phyloP scores from a whole-genome alignment of 441 rosid species.

The Manihot esculenta region DNA sequence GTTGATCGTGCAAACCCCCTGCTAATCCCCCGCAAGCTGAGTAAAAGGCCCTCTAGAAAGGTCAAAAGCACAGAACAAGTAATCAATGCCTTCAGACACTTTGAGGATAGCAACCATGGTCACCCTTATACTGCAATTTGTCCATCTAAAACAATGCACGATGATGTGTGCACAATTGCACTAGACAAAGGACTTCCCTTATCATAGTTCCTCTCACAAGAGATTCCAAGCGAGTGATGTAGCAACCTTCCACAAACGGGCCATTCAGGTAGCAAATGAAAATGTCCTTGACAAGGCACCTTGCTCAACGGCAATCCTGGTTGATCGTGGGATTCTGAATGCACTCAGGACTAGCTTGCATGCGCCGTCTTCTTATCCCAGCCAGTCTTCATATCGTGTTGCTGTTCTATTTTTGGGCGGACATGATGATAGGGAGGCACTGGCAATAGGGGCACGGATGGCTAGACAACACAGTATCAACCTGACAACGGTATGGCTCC shows the following conservation, averaged over 20 bases:
- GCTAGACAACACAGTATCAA: slow-evolving; percentile 15
- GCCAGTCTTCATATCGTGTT: slow-evolving; percentile 10
- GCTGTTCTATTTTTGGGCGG: slow-evolving; percentile 42
- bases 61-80: slow-evolving; percentile 24
- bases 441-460: slow-evolving; percentile 34
- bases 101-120: background rate
- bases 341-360: slow-evolving; percentile 21
- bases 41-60: background rate
- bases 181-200: slow-evolving; percentile 27
- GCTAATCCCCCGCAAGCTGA: slow-evolving; percentile 22
- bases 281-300: slow-evolving; percentile 28
- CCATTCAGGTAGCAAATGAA: slow-evolving; percentile 20
- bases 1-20: slow-evolving; percentile 33
- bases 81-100: slow-evolving; percentile 29
- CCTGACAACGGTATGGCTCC: slow-evolving; percentile 33
- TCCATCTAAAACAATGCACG: slow-evolving; percentile 34
- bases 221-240: slow-evolving; percentile 30
- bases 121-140: slow-evolving; percentile 29
- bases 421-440: slow-evolving; percentile 47
- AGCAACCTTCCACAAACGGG: slow-evolving; percentile 19
- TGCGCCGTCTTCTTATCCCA: slow-evolving; percentile 4
- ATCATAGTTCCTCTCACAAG: slow-evolving; percentile 33
- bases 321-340: slow-evolving; percentile 22
- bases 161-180: slow-evolving; percentile 32
- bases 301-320: slow-evolving; percentile 33